Conservation (phyloP, 441 rosid genomes). For the Gossypium aridum region DNA sequence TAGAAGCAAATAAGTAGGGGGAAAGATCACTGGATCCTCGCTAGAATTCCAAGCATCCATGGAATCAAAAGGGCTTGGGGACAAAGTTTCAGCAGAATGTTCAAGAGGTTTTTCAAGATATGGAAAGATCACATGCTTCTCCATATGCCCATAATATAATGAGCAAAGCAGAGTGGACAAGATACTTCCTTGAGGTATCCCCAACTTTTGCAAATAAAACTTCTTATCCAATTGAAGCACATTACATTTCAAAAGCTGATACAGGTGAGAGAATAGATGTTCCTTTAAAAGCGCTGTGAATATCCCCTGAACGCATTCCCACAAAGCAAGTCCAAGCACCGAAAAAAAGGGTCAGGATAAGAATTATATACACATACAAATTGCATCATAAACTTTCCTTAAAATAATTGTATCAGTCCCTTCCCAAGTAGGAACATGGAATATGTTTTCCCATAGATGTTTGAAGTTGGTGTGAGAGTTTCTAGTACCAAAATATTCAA, state of each 20-base stretch:
- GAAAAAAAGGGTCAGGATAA: background rate
- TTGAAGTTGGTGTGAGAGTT: background rate
- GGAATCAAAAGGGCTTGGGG: conserved; percentile 8
- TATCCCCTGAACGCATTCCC: conserved; percentile 40
- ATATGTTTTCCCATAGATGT: background rate
- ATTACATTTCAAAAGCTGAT: conserved; percentile 61
- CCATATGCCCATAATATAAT: conserved; percentile 79
- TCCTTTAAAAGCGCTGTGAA: conserved; percentile 28
- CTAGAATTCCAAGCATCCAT: conserved; percentile 7
- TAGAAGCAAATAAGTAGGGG: conserved; percentile 40
- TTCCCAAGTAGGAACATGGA: background rate
- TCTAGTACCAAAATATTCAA: background rate
- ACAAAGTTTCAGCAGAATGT: conserved; percentile 17
- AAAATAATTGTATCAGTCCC: background rate
- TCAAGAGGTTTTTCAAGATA: conserved; percentile 39
- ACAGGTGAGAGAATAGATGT: conserved; percentile 32
- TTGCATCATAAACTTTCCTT: background rate
- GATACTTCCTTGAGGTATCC: conserved; percentile 89
- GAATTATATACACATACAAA: background rate
- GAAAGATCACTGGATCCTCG: conserved; percentile 20
- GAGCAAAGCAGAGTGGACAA: conserved; percentile 76
- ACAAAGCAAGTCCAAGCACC: background rate
- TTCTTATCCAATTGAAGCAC: conserved; percentile 43
- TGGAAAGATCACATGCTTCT: conserved; percentile 63
- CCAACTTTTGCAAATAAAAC: conserved; percentile 56